phyloP scores from a whole-genome alignment of 83 land plant species.

The Diphasiastrum complanatum region DNA sequence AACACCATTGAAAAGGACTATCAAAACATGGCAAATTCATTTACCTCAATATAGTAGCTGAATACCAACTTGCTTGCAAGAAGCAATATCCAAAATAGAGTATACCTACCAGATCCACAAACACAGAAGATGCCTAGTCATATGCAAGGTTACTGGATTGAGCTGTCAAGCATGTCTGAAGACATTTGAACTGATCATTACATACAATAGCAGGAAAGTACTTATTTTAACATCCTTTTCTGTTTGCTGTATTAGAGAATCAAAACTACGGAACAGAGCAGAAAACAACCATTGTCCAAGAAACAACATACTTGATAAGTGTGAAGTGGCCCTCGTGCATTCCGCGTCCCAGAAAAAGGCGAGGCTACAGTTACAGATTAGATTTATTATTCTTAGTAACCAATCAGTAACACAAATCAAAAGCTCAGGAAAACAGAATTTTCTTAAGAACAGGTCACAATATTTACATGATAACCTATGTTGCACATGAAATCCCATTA shows the following conservation, averaged over 20 bases:
- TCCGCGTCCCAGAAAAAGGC: constrained; percentile 85
- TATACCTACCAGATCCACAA: constrained; percentile 75
- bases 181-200: neutral
- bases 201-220: neutral
- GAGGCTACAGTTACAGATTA: constrained; percentile 51
- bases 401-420: neutral
- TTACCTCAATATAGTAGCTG: constrained; percentile 75
- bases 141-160: neutral
- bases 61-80: constrained; percentile 63
- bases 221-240: no score
- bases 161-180: neutral
- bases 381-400: neutral
- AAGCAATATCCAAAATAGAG: constrained; percentile 73
- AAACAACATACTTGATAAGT: constrained; percentile 66
- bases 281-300: neutral
- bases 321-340: constrained; percentile 88
- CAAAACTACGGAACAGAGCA: no score
- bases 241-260: no score
- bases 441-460: no score
- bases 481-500: neutral
- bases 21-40: no score
- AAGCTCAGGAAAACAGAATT: no score
- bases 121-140: no score
- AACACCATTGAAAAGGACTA: neutral
- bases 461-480: no score